These are phyloP conservation scores for Ceratopteris richardii DNA, from an alignment of 75 land plant species.

Conservation along the genomic window DNA sequence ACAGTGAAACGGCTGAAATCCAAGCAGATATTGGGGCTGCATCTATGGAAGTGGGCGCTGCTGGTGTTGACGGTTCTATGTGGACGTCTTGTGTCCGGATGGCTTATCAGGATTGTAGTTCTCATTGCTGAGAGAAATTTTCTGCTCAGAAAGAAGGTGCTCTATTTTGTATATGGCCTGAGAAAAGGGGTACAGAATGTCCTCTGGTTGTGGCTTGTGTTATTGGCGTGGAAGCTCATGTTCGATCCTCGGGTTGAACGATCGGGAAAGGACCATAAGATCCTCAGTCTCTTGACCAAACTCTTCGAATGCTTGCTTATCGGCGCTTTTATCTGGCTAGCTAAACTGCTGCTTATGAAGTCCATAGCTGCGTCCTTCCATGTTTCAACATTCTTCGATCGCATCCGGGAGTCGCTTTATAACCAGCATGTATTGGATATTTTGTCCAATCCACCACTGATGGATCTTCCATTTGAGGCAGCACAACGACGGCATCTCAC, in stretches of 20 bases:
- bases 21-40: constrained; percentile 36
- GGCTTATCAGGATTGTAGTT: constrained; percentile 60
- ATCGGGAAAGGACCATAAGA: neutral
- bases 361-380: no score
- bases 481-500: no score
- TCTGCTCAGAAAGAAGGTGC: constrained; percentile 51
- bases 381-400: no score
- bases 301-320: no score
- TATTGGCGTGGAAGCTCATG: constrained; percentile 62
- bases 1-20: constrained; percentile 16
- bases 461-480: no score
- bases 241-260: constrained; percentile 49
- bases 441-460: no score
- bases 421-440: no score
- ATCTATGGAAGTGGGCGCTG: constrained; percentile 74
- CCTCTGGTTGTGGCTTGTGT: constrained; percentile 71
- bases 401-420: no score
- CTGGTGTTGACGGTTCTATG: constrained; percentile 54
- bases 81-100: constrained; percentile 79
- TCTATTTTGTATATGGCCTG: constrained; percentile 83
- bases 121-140: constrained; percentile 71
- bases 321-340: no score
- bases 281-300: no score
- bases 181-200: no score
- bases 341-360: no score